A percentile compares a stretch with the other conserved stretches of the same genome.
These are phyloP conservation scores for Phytophthora lateralis DNA, from an alignment of 352 stramenopile species.

Conservation along the genomic window DNA sequence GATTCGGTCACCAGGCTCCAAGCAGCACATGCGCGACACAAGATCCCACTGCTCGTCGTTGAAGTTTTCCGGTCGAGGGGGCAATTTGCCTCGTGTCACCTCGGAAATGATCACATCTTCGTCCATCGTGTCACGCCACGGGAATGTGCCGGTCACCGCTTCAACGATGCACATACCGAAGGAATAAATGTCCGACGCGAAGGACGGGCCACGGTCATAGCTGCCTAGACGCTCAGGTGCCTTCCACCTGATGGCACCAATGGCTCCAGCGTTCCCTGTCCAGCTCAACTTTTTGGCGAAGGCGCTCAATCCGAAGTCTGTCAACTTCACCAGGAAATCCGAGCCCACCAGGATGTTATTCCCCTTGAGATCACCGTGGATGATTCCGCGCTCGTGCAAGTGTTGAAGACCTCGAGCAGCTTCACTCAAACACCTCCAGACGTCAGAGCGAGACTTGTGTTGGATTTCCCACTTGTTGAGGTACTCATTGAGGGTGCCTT, in stretches of 20 bases:
- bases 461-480: constrained; percentile 19
- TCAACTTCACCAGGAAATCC: constrained; percentile 34
- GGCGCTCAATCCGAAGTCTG: constrained; percentile 40
- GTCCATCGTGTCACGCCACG: constrained; percentile 32
- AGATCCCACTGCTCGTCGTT: constrained; percentile 36
- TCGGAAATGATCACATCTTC: constrained; percentile 28
- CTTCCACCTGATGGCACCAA: constrained; percentile 40
- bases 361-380: constrained; percentile 88
- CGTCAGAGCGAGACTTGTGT: constrained; percentile 19
- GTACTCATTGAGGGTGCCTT: constrained; percentile 35
- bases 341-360: constrained; percentile 81
- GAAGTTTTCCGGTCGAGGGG: constrained; percentile 15
- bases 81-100: constrained; percentile 29
- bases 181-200: constrained; percentile 44
- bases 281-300: constrained; percentile 30
- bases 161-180: constrained; percentile 50
- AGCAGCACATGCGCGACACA: constrained; percentile 32
- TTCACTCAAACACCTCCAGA: constrained; percentile 30
- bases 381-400: constrained; percentile 41
- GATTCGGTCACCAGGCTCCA: constrained; percentile 28
- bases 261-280: constrained; percentile 5
- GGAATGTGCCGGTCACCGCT: constrained; percentile 35
- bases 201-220: constrained; percentile 24
- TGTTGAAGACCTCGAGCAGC: constrained; percentile 34
- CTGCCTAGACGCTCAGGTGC: constrained; percentile 35